Conservation (phyloP, 345 rosid genomes). For the Hypericum androsaemum region DNA sequence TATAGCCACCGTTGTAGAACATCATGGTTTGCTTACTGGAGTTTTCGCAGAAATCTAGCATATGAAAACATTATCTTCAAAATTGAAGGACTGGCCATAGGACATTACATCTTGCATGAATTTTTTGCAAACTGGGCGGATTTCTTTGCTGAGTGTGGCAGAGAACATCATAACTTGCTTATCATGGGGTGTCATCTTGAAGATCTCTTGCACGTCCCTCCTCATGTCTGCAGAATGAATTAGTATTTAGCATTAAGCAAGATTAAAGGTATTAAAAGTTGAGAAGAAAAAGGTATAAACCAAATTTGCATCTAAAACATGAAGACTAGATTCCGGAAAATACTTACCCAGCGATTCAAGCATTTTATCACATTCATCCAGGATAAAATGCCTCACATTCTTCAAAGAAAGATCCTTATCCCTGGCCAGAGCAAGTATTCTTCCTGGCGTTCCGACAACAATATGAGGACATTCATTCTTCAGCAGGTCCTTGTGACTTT, state of each 20-base stretch:
- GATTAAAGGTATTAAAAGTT: too few relatives aligned
- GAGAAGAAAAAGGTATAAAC: not conserved
- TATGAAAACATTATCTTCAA: conserved; percentile 36
- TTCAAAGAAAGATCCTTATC: conserved; percentile 93
- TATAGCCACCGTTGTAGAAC: conserved; percentile 13
- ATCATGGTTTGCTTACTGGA: conserved; percentile 10
- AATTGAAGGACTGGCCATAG: conserved; percentile 50
- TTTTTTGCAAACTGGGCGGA: conserved; percentile 99
- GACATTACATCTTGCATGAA: conserved; percentile 99
- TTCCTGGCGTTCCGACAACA: conserved; percentile 97
- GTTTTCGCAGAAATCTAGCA: conserved; percentile 31
- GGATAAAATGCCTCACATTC: conserved; percentile 98
- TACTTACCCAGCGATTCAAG: conserved; percentile 90
- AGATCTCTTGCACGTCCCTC: conserved; percentile 95
- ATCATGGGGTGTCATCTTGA: conserved; percentile 98
- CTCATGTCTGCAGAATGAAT: conserved; percentile 63
- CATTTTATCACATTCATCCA: conserved; percentile 99
- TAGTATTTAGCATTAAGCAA: not conserved
- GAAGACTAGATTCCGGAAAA: not conserved
- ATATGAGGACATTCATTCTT: conserved; percentile 99
- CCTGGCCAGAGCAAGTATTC: conserved; percentile 78
- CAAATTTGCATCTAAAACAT: not conserved
- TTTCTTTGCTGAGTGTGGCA: conserved; percentile 98
- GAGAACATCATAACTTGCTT: conserved; percentile 99
- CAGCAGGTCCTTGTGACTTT: conserved; percentile 75